Evolutionary conservation across 441 rosid genomes (phyloP), one percentile per base, ranked within the genome.

Genomic region (Theobroma grandiflorum): DNA sequence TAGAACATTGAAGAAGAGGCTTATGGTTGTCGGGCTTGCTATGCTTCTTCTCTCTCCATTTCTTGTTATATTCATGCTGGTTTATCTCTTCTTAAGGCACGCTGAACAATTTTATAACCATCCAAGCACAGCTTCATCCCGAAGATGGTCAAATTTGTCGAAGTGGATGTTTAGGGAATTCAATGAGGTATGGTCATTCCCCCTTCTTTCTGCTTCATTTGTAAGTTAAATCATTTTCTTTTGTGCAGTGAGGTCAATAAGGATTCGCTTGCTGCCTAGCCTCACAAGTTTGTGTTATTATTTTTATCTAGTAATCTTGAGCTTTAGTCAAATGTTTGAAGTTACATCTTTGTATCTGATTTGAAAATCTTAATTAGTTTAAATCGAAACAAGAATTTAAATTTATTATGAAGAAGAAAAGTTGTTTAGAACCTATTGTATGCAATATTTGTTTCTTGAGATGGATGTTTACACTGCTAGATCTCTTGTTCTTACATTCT

Each of bases 101-200:
- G 99, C 99, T 76, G 99, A 97, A 81, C 99, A 95, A 82, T 94
- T 97, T 77, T 97, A 94, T 85, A 91, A 97, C 86, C 98, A 97
- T 89, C 99, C 99, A 47, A 93, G 94, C 85, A 93, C 99, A 3
- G 99, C 99, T 80, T 97, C 97, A 22, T 94, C 99, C 82, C 91
- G 91, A 84, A 90, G 98, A 89, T 95, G 99, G 99, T 97, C 99
- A 79, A 97, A 97, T 89, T 87, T 97, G 89, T 93, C 99, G 68
- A 93, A 84, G 73, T 97, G 99, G 99, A 91, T 94, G 62, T 93
- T 91, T 84, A 92, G 99, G 87, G 99, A 97, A 88, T 97, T 90
- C 82, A 95, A 95, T 81, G 99, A 97, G 99, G 98, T 95, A 88
- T 14, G 37, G 38, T 3, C 78, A 45, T 81, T 53, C 20, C 26